These are phyloP conservation scores for Terfezia claveryi DNA, from an alignment of 495 filamentous ascomycete genomes.

Conservation along the genomic window DNA sequence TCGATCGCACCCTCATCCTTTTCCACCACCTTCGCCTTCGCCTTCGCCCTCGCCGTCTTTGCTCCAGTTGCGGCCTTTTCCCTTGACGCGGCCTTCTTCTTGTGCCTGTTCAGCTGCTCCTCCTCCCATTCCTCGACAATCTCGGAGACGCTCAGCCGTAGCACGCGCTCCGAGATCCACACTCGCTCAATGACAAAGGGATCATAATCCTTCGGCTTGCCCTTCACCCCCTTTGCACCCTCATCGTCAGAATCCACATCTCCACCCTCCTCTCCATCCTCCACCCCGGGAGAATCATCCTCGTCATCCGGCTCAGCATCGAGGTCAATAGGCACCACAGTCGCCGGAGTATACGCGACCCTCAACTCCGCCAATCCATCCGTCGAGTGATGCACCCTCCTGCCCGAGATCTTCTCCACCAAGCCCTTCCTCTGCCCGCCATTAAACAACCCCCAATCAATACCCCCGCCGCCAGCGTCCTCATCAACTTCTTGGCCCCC, in stretches of 20 bases:
- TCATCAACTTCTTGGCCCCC: constrained; percentile 69
- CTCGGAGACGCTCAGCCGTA: constrained; percentile 45
- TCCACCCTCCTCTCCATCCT: constrained; percentile 31
- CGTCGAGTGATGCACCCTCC: constrained; percentile 44
- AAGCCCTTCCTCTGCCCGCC: constrained; percentile 4
- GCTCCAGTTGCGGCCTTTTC: too few species aligned
- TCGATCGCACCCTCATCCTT: too few species aligned
- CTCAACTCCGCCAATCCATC: constrained; percentile 58
- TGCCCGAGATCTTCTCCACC: constrained; percentile 29
- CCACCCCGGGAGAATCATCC: constrained; percentile 27
- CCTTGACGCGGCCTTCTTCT: too few species aligned
- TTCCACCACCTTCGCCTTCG: too few species aligned
- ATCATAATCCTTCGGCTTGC: constrained; percentile 42
- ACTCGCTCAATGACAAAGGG: constrained; percentile 40
- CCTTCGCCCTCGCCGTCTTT: too few species aligned
- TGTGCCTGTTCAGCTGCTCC: too few species aligned
- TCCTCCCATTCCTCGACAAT: constrained; percentile 55
- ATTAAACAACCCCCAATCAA: constrained; percentile 23
- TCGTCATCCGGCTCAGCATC: constrained; percentile 41
- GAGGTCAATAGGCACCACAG: constrained; percentile 58
- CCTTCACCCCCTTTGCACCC: constrained; percentile 27
- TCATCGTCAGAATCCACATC: constrained; percentile 31
- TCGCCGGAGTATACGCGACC: constrained; percentile 49
- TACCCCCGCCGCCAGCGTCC: constrained; percentile 45
- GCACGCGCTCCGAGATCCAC: constrained; percentile 58